Evolutionary conservation across 805 yeast species (phyloP).

Genomic region (Candida morakotiae): DNA sequence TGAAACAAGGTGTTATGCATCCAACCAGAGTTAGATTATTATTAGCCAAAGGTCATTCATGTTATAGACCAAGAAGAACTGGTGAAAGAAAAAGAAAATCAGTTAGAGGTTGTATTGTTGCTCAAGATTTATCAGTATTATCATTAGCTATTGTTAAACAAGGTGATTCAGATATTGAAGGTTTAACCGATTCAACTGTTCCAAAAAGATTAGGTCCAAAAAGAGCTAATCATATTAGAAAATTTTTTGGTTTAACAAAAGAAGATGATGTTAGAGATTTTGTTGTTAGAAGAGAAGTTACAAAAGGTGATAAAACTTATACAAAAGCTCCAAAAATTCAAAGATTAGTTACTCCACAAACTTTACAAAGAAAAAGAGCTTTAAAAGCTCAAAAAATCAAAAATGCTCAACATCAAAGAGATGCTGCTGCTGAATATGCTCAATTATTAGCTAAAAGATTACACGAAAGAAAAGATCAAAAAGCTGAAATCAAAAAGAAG

Average conservation of each 20-base stretch:
- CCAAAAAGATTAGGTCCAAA: constrained; percentile 99
- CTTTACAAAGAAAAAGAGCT: constrained; percentile 98
- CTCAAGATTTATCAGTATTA: constrained; percentile 92
- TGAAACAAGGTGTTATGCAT: constrained; percentile 99
- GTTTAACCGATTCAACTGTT: constrained; percentile 89
- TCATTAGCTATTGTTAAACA: constrained; percentile 92
- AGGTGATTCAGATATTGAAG: constrained; percentile 94
- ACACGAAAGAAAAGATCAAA: constrained; percentile 97
- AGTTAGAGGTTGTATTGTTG: constrained; percentile 99
- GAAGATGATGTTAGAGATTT: constrained; percentile 85
- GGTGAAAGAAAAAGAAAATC: constrained; percentile 99
- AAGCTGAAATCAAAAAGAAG: constrained; percentile 98
- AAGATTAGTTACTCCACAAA: constrained; percentile 98
- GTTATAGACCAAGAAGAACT: constrained; percentile 99
- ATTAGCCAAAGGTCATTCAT: constrained; percentile 89
- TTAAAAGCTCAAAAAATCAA: constrained; percentile 88
- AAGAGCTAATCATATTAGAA: constrained; percentile 99
- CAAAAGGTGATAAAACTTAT: constrained; percentile 97
- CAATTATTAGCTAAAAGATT: constrained; percentile 97
- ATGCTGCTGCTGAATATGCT: constrained; percentile 99
- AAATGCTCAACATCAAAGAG: constrained; percentile 98
- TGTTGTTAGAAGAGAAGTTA: constrained; percentile 97
- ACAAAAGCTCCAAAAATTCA: constrained; percentile 99
- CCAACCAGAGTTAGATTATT: constrained; percentile 99
- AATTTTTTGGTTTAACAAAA: constrained; percentile 97